Conservation (phyloP, 2,329 filamentous ascomycete species). For the Capronia coronata region DNA sequence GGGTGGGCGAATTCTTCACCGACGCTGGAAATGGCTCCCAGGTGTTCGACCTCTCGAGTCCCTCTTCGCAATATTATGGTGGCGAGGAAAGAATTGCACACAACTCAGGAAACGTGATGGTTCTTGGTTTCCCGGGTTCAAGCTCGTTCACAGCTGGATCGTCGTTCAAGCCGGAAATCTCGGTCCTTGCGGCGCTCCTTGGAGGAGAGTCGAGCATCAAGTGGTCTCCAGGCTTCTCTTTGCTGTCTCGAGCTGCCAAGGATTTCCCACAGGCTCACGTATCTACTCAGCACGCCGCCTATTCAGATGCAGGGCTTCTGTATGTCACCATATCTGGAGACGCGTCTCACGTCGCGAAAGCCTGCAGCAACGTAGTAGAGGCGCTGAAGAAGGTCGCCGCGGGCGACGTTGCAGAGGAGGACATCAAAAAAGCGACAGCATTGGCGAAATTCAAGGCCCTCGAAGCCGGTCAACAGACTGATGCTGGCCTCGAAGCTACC, state of each 20-base stretch:
- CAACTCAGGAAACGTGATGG: slow-evolving; percentile 69
- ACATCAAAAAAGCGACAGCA: slow-evolving; percentile 84
- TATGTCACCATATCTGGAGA: slow-evolving; percentile 73
- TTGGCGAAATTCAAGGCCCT: slow-evolving; percentile 89
- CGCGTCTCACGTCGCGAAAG: slow-evolving; percentile 64
- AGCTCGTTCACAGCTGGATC: slow-evolving; percentile 61
- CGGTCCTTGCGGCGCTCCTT: slow-evolving; percentile 80
- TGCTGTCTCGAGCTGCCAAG: slow-evolving; percentile 72
- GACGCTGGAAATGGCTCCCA: slow-evolving; percentile 48
- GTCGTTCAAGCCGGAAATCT: slow-evolving; percentile 81
- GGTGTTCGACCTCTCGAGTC: slow-evolving; percentile 51
- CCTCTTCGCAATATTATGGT: slow-evolving; percentile 79
- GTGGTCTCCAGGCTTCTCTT: slow-evolving; percentile 88
- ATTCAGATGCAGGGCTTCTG: slow-evolving; percentile 91
- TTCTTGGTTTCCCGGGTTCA: slow-evolving; percentile 88
- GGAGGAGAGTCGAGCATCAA: slow-evolving; percentile 89
- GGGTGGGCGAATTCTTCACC: slow-evolving; percentile 89
- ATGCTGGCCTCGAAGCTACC: slow-evolving; percentile 71
- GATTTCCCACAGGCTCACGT: slow-evolving; percentile 60
- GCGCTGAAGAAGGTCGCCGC: slow-evolving; percentile 73
- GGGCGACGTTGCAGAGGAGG: slow-evolving; percentile 71
- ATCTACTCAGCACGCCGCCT: slow-evolving; percentile 70
- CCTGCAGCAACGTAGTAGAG: slow-evolving; percentile 70
- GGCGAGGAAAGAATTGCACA: slow-evolving; percentile 87
- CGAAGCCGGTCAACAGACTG: slow-evolving; percentile 70